Evolutionary conservation across 2,329 filamentous ascomycete species (phyloP).

Genomic region (Hypoxylon sp.): DNA sequence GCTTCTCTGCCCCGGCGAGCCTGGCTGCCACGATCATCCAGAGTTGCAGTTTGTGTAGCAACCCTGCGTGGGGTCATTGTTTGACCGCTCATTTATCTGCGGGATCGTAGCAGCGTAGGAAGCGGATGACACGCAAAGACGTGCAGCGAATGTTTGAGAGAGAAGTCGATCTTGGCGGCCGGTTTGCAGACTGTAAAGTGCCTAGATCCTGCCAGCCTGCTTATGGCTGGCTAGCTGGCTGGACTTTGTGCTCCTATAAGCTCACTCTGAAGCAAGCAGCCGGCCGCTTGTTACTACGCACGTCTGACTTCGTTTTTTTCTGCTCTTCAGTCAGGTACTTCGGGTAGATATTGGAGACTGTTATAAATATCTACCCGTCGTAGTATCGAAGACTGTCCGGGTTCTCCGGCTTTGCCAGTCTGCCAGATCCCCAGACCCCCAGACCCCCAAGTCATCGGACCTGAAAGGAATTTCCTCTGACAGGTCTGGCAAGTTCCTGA

Average conservation of each 20-base stretch:
- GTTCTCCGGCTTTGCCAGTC: constrained; percentile 24
- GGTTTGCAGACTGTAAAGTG: constrained; percentile 2
- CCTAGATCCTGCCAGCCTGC: constrained; percentile 20
- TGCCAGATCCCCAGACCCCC: too few species aligned
- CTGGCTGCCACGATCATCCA: constrained; percentile 12
- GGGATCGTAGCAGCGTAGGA: not conserved
- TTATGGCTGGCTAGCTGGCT: not conserved
- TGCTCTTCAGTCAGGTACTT: not conserved
- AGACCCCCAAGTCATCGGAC: constrained; percentile 12
- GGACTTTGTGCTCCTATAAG: not conserved
- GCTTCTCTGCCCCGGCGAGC: constrained; percentile 14
- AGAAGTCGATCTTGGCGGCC: constrained; percentile 13
- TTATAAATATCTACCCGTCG: constrained; percentile 15
- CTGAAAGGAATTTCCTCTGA: constrained; percentile 8
- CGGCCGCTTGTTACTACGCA: not conserved
- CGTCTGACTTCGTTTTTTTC: not conserved
- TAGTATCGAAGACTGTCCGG: constrained; percentile 22
- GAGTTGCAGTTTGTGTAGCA: constrained; percentile 9
- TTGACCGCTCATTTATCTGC: constrained; percentile 18
- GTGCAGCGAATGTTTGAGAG: constrained; percentile 9
- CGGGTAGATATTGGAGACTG: not conserved
- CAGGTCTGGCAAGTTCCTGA: constrained; percentile 17
- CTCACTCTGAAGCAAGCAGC: not conserved
- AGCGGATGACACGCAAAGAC: constrained; percentile 5
- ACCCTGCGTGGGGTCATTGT: constrained; percentile 18